A percentile compares a stretch with the other conserved stretches of the same genome.
Conservation (phyloP, 768 basidiomycete genomes). For the Lentinula detonsa region DNA sequence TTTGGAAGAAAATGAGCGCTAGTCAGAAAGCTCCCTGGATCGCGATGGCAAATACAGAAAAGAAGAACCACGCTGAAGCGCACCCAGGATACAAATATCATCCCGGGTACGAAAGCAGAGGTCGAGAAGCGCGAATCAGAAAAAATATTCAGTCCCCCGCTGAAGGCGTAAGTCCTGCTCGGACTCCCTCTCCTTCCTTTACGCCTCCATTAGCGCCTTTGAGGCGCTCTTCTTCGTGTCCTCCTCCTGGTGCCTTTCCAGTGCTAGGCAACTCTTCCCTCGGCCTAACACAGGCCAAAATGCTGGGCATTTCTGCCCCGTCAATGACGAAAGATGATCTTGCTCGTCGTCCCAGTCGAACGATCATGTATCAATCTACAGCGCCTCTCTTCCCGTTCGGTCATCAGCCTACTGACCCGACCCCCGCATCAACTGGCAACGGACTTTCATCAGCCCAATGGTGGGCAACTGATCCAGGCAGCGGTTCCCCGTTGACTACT, state of each 20-base stretch:
- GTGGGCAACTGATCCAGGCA: conserved; percentile 4
- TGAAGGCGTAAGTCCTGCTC: background rate
- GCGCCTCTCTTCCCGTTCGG: conserved; percentile 8
- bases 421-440: background rate
- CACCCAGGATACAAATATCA: conserved; percentile 41
- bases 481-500: conserved; percentile 7
- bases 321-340: conserved; percentile 24
- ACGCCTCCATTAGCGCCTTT: conserved; percentile 10
- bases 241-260: conserved; percentile 28
- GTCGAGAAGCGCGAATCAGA: conserved; percentile 4
- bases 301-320: conserved; percentile 12
- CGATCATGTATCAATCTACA: conserved; percentile 26
- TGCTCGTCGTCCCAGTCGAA: conserved; percentile 25
- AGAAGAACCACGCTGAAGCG: conserved; percentile 29
- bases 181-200: conserved; percentile 7
- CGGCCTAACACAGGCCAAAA: conserved; percentile 2
- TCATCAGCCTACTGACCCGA: background rate
- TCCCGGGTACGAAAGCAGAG: conserved; percentile 15
- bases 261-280: conserved; percentile 11
- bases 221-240: conserved; percentile 36
- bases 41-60: conserved; percentile 43
- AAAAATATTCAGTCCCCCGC: background rate
- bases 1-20: conserved; percentile 55
- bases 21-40: conserved; percentile 45
- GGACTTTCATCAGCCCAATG: background rate